These are phyloP conservation scores for Psilocybe sp. DNA, from an alignment of 768 basidiomycete genomes.

Conservation along the genomic window DNA sequence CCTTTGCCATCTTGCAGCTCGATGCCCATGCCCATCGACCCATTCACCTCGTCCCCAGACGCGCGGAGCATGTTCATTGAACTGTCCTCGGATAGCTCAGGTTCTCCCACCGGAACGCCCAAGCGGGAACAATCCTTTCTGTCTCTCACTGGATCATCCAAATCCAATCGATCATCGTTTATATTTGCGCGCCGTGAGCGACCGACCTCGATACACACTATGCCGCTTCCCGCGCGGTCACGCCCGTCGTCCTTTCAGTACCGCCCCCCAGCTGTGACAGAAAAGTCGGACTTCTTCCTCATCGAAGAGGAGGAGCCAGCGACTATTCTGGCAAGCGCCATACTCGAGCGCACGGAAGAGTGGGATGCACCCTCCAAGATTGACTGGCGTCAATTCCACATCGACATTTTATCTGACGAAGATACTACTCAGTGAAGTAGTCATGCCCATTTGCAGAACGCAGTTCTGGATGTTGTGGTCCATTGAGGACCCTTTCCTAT, in stretches of 20 bases:
- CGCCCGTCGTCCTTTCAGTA: slow-evolving; percentile 23
- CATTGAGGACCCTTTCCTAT: too few species aligned
- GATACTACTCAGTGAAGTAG: too few species aligned
- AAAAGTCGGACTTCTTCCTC: slow-evolving; percentile 33
- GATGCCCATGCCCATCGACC: slow-evolving; percentile 29
- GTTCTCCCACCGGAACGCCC: slow-evolving; percentile 17
- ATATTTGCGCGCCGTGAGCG: slow-evolving; percentile 18
- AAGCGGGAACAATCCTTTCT: slow-evolving; percentile 38
- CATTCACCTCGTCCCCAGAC: slow-evolving; percentile 36
- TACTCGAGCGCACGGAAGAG: slow-evolving; percentile 22
- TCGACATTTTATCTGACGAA: slow-evolving; percentile 36
- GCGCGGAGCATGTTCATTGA: slow-evolving; percentile 46
- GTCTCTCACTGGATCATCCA: slow-evolving; percentile 31
- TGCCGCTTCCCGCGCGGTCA: slow-evolving; percentile 24
- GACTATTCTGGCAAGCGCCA: slow-evolving; percentile 14
- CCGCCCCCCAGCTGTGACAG: slow-evolving; percentile 16
- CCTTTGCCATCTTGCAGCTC: slow-evolving; percentile 3
- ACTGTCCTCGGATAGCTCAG: slow-evolving; percentile 18
- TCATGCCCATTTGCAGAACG: too few species aligned
- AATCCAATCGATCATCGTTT: slow-evolving; percentile 22
- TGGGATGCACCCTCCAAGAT: slow-evolving; percentile 37
- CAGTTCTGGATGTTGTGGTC: too few species aligned
- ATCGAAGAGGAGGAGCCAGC: slow-evolving; percentile 37
- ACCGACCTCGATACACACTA: slow-evolving; percentile 24
- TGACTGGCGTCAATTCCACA: slow-evolving; percentile 61